Conservation (phyloP, 371 early-diverging fungal genomes). For the Zancudomyces culisetae region DNA sequence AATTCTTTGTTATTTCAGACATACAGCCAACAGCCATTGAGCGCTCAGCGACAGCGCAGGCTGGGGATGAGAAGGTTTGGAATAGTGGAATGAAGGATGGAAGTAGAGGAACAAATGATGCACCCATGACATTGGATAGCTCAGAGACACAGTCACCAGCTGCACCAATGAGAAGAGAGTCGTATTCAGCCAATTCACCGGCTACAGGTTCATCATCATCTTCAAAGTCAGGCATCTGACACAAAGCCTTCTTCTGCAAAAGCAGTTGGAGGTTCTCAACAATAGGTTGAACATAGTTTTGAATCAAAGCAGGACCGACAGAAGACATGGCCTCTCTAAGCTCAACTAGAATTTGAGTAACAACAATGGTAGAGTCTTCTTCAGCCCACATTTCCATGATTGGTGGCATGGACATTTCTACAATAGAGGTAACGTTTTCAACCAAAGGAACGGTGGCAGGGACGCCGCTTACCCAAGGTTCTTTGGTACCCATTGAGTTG, state of each 20-base stretch:
- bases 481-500: conserved; percentile 38
- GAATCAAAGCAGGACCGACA: conserved; percentile 60
- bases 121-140: conserved; percentile 49
- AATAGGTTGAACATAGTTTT: conserved; percentile 36
- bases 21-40: conserved; percentile 78
- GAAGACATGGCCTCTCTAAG: conserved; percentile 40
- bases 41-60: conserved; percentile 47
- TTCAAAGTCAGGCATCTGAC: conserved; percentile 46
- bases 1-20: conserved; percentile 59
- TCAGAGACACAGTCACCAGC: conserved; percentile 70
- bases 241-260: conserved; percentile 58
- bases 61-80: conserved; percentile 47
- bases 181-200: conserved; percentile 69
- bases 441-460: conserved; percentile 33
- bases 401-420: conserved; percentile 41
- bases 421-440: conserved; percentile 51
- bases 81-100: conserved; percentile 62
- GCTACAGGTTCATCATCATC: conserved; percentile 55
- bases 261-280: conserved; percentile 38
- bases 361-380: conserved; percentile 70
- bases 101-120: conserved; percentile 48
- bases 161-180: conserved; percentile 54
- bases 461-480: conserved; percentile 33
- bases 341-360: conserved; percentile 52
- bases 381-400: conserved; percentile 50